A percentile compares a stretch with the other conserved stretches of the same genome.
phyloP scores from a whole-genome alignment of 768 basidiomycete species.

The Epithele typhae region DNA sequence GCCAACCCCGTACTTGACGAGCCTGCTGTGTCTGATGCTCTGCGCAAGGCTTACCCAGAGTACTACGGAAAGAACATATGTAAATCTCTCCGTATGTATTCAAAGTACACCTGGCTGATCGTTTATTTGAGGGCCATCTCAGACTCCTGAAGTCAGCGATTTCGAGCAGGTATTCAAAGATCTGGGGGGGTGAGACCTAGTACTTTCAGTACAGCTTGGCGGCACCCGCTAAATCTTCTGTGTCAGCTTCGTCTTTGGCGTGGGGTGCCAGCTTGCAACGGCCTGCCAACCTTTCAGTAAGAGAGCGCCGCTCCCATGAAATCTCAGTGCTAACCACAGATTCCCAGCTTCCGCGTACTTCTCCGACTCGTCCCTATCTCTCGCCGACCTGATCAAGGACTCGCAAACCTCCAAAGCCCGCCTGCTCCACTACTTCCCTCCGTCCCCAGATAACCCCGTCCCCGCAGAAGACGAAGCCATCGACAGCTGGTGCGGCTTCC shows the following conservation, averaged over 20 bases:
- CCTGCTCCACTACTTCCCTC: constrained; percentile 94
- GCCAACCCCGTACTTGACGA: constrained; percentile 76
- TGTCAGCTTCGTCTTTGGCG: constrained; percentile 71
- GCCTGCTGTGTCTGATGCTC: constrained; percentile 54
- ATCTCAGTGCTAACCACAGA: too few species aligned
- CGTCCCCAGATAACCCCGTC: constrained; percentile 35
- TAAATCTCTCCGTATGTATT: constrained; percentile 26
- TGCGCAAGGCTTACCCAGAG: constrained; percentile 62
- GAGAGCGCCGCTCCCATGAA: constrained; percentile 8
- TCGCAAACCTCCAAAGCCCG: constrained; percentile 89
- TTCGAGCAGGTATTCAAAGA: constrained; percentile 89
- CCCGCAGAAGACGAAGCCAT: constrained; percentile 56
- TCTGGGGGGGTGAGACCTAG: constrained; percentile 56
- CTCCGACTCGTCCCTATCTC: constrained; percentile 59
- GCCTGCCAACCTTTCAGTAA: constrained; percentile 92
- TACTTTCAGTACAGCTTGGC: not conserved
- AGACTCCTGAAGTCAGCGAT: constrained; percentile 58
- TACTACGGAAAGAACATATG: constrained; percentile 91
- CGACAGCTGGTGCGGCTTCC: constrained; percentile 94
- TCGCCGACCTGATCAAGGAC: constrained; percentile 65
- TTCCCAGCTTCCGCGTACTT: constrained; percentile 59
- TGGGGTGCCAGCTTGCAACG: constrained; percentile 74
- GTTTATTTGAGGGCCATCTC: constrained; percentile 53
- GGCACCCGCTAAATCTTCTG: not conserved
- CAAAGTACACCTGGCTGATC: not conserved